These are phyloP conservation scores for Eutrema japonicum DNA, from an alignment of 345 rosid genomes.

Conservation along the genomic window DNA sequence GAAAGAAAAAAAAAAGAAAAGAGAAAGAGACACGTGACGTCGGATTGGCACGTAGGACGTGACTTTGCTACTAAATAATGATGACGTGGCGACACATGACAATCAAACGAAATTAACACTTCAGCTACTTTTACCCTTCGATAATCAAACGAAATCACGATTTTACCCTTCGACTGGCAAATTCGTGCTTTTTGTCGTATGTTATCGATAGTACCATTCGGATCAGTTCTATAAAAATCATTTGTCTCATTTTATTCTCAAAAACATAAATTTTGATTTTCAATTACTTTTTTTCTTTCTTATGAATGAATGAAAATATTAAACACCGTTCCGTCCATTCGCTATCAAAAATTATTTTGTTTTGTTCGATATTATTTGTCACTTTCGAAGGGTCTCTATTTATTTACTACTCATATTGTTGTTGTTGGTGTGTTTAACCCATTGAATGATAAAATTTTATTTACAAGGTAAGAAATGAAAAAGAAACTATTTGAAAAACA, in stretches of 20 bases:
- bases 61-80: constrained; percentile 9
- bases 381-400: constrained; percentile 29
- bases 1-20: too few relatives aligned
- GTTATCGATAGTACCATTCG: constrained; percentile 26
- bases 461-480: too few relatives aligned
- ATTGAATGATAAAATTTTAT: too few relatives aligned
- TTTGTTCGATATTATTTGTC: constrained; percentile 41
- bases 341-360: constrained; percentile 41
- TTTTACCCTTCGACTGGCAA: constrained; percentile 20
- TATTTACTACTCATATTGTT: constrained; percentile 17
- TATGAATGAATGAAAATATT: neutral
- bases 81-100: constrained; percentile 37
- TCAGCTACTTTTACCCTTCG: constrained; percentile 30
- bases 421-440: neutral
- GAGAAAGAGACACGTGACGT: constrained; percentile 25
- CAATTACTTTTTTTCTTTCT: neutral
- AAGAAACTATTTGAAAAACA: too few relatives aligned
- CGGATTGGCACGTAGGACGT: constrained; percentile 36
- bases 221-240: constrained; percentile 32
- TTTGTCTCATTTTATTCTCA: constrained; percentile 33
- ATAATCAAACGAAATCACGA: neutral
- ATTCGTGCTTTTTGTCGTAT: constrained; percentile 34
- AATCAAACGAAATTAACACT: constrained; percentile 13
- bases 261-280: constrained; percentile 28
- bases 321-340: constrained; percentile 35